Percentiles rank a stretch among this genome's conserved stretches.
phyloP scores from a whole-genome alignment of 257 asterid species.

The Solanum habrochaites region DNA sequence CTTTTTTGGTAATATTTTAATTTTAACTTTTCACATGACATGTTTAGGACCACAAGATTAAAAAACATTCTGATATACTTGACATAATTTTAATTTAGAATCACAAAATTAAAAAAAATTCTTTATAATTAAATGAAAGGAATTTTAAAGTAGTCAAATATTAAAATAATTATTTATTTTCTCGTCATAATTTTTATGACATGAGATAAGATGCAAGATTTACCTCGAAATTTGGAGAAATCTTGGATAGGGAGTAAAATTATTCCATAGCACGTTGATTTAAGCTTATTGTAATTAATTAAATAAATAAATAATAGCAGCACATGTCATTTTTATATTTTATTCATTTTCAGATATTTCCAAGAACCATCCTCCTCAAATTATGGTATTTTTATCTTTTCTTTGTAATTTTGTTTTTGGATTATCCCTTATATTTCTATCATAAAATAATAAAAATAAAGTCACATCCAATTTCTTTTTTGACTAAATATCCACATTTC shows the following conservation, averaged over 20 bases:
- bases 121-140: rapidly evolving
- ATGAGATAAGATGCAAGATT: neutral
- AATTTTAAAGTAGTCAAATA: neutral
- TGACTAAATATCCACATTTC: neutral
- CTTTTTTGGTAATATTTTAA: too few relatives aligned
- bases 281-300: neutral
- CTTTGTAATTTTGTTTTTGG: neutral
- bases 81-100: too few relatives aligned
- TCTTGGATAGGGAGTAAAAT: neutral
- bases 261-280: neutral
- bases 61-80: too few relatives aligned
- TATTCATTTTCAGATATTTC: neutral
- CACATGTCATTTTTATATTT: neutral
- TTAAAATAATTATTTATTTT: neutral
- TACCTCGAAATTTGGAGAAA: neutral
- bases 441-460: neutral
- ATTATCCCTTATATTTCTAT: neutral
- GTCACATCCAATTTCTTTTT: neutral
- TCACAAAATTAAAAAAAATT: too few relatives aligned
- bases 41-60: too few relatives aligned
- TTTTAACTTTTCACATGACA: too few relatives aligned
- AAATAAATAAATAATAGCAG: neutral
- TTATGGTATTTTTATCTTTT: neutral
- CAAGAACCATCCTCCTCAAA: neutral
- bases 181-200: neutral